Evolutionary conservation across 257 asterid species (phyloP).

Genomic region (Verbascum thapsus): DNA sequence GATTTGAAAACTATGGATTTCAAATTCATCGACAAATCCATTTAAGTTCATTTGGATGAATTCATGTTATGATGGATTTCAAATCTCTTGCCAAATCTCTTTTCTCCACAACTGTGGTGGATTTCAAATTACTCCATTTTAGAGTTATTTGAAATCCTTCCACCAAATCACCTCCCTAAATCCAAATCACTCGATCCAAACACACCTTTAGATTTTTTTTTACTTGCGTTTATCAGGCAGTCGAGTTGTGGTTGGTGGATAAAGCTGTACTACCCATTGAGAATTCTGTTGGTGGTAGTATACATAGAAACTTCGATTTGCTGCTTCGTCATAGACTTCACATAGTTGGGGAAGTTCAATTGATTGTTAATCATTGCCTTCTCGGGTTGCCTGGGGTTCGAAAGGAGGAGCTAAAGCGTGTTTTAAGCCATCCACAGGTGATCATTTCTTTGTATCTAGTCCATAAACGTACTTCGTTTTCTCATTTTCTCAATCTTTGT

Average conservation of each 20-base stretch:
- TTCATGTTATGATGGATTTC: no score
- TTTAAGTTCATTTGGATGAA: no score
- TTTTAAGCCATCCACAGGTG: constrained; percentile 96
- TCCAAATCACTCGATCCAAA: no score
- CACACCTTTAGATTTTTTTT: background rate
- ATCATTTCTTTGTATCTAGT: constrained; percentile 28
- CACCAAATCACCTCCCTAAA: no score
- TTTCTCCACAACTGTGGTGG: no score
- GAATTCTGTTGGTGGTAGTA: constrained; percentile 95
- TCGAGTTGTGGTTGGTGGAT: constrained; percentile 94
- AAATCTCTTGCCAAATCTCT: no score
- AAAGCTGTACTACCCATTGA: constrained; percentile 95
- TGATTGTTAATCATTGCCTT: constrained; percentile 82
- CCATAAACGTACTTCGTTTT: background rate
- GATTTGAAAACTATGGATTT: no score
- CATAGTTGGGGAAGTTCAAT: constrained; percentile 90
- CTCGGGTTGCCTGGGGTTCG: constrained; percentile 82
- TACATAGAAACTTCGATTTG: constrained; percentile 86
- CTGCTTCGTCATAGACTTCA: constrained; percentile 90
- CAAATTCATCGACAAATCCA: no score
- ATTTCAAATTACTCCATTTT: no score
- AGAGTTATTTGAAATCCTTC: no score
- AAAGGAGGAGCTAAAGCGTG: constrained; percentile 74
- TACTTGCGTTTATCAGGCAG: constrained; percentile 62
- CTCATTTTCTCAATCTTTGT: background rate